Percentiles rank a stretch among this genome's conserved stretches.
phyloP scores from a whole-genome alignment of 1,284 basidiomycete genomes.

The Ustanciosporium gigantosporum region DNA sequence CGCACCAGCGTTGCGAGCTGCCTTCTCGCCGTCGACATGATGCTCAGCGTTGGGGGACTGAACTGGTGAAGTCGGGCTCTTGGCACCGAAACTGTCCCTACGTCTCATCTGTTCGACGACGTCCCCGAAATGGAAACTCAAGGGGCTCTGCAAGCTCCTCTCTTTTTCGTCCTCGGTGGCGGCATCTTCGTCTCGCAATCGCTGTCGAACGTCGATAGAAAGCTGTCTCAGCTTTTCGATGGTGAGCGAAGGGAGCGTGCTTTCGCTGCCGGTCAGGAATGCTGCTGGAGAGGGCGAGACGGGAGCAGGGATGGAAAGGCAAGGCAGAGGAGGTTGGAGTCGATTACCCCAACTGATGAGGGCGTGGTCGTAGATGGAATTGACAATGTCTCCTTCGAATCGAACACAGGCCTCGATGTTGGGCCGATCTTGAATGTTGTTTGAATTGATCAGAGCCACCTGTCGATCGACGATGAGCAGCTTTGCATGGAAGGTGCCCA shows the following conservation, averaged over 20 bases:
- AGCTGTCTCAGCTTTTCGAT: slow-evolving; percentile 39
- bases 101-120: slow-evolving; percentile 47
- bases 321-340: slow-evolving; percentile 69
- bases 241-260: slow-evolving; percentile 33
- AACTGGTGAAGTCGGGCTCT: slow-evolving; percentile 6
- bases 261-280: slow-evolving; percentile 38
- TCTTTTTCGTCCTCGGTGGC: slow-evolving; percentile 48
- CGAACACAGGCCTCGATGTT: slow-evolving; percentile 61
- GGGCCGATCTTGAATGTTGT: slow-evolving; percentile 71
- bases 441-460: slow-evolving; percentile 73
- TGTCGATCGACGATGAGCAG: slow-evolving; percentile 75
- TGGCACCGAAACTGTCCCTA: slow-evolving; percentile 22
- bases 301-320: slow-evolving; percentile 61
- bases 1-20: slow-evolving; percentile 48
- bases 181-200: slow-evolving; percentile 48
- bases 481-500: slow-evolving; percentile 78
- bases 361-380: slow-evolving; percentile 74
- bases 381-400: slow-evolving; percentile 71
- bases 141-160: slow-evolving; percentile 25
- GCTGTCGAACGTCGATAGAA: slow-evolving; percentile 31
- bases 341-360: slow-evolving; percentile 71
- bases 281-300: slow-evolving; percentile 31
- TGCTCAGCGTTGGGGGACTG: slow-evolving; percentile 4
- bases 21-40: slow-evolving; percentile 34
- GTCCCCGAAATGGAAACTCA: slow-evolving; percentile 47